Percentiles rank a stretch among this genome's conserved stretches.
These are phyloP conservation scores for Tolypocladium tundrense DNA, from an alignment of 2,329 filamentous ascomycete species.

Conservation along the genomic window DNA sequence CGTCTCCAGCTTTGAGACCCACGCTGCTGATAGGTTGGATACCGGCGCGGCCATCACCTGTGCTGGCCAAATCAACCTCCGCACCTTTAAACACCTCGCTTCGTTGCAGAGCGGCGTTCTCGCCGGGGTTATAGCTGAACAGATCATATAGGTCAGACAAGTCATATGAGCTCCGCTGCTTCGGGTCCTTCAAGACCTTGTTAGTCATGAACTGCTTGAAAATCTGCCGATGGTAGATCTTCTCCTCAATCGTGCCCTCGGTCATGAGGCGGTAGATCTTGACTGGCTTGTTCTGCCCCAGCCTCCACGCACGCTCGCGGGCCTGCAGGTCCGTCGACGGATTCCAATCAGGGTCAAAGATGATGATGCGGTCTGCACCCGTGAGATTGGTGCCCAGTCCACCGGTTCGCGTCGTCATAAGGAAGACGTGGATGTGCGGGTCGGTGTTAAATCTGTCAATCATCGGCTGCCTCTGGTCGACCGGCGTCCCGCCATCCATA, in stretches of 20 bases:
- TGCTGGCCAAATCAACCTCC: slow-evolving; percentile 43
- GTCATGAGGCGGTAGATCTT: slow-evolving; percentile 98
- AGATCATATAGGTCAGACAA: slow-evolving; percentile 85
- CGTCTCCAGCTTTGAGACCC: slow-evolving; percentile 8
- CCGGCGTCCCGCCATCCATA: slow-evolving; percentile 88
- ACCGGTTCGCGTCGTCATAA: slow-evolving; percentile 91
- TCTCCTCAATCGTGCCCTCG: slow-evolving; percentile 95
- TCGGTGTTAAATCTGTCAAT: slow-evolving; percentile 90
- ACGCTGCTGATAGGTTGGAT: slow-evolving; percentile 2
- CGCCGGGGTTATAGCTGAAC: slow-evolving; percentile 57
- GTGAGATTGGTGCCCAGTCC: slow-evolving; percentile 91
- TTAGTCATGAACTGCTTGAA: slow-evolving; percentile 98
- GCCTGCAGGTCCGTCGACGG: slow-evolving; percentile 94
- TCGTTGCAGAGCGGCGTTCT: slow-evolving; percentile 57
- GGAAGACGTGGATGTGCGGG: slow-evolving; percentile 71
- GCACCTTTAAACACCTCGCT: slow-evolving; percentile 81
- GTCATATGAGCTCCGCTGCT: slow-evolving; percentile 85
- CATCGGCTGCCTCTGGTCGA: slow-evolving; percentile 78
- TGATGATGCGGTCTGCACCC: slow-evolving; percentile 90
- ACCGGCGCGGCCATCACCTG: slow-evolving; percentile 1
- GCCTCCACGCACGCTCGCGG: slow-evolving; percentile 86
- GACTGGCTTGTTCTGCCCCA: slow-evolving; percentile 91
- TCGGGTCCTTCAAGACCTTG: slow-evolving; percentile 89
- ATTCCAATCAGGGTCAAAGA: slow-evolving; percentile 98
- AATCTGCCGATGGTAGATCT: slow-evolving; percentile 97